phyloP scores from a whole-genome alignment of 2,329 filamentous ascomycete species.

The Pyrenophora tritici-repentis region DNA sequence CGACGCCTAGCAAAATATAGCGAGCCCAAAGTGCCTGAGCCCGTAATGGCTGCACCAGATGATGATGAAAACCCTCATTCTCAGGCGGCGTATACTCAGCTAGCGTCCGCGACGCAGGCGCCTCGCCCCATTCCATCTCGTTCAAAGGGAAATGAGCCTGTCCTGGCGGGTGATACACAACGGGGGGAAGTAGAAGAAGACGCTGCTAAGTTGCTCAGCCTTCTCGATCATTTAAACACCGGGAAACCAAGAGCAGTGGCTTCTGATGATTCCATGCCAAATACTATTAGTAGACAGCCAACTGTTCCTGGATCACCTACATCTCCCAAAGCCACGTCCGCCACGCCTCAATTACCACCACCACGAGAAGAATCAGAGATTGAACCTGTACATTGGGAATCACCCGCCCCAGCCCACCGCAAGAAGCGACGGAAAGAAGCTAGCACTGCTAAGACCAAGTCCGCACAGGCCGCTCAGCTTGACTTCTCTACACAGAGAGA shows the following conservation, averaged over 20 bases:
- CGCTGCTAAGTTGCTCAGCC: background rate
- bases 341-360: background rate
- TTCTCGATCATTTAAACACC: background rate
- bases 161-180: conserved; percentile 27
- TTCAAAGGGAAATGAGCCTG: conserved; percentile 22
- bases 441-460: background rate
- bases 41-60: conserved; percentile 10
- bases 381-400: background rate
- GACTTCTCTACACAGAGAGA: background rate
- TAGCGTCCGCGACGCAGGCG: conserved; percentile 30
- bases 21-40: conserved; percentile 6
- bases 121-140: conserved; percentile 10
- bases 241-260: background rate
- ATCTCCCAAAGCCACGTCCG: background rate
- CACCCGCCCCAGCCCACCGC: background rate
- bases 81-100: conserved; percentile 28
- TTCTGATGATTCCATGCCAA: background rate
- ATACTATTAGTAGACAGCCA: conserved; percentile 1
- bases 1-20: conserved; percentile 20
- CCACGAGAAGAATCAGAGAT: background rate
- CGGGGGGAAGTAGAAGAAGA: conserved; percentile 12
- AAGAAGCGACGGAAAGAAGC: background rate
- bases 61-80: conserved; percentile 13
- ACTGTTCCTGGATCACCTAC: background rate
- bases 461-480: background rate